Conservation (phyloP, 2,329 filamentous ascomycete genomes). For the Penicillium thymicola region DNA sequence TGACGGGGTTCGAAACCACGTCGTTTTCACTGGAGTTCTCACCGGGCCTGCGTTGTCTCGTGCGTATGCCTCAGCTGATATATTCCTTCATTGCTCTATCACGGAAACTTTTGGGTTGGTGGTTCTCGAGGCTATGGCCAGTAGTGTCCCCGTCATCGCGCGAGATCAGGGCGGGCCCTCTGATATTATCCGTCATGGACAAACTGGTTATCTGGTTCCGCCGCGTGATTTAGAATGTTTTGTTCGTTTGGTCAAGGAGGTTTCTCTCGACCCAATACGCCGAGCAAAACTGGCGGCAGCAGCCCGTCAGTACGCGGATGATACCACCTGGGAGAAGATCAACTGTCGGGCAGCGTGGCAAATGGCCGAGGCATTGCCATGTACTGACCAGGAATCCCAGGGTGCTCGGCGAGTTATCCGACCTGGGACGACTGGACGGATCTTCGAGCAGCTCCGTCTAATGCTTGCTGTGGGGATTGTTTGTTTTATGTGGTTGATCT, state of each 20-base stretch:
- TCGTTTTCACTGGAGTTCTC: slow-evolving; percentile 66
- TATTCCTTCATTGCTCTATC: slow-evolving; percentile 70
- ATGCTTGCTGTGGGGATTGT: slow-evolving; percentile 32
- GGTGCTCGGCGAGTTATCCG: slow-evolving; percentile 10
- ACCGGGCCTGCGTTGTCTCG: slow-evolving; percentile 59
- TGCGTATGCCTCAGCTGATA: slow-evolving; percentile 64
- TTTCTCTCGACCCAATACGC: slow-evolving; percentile 48
- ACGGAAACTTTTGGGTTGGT: slow-evolving; percentile 71
- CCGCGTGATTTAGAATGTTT: slow-evolving; percentile 60
- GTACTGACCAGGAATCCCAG: slow-evolving; percentile 17
- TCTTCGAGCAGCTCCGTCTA: slow-evolving; percentile 28
- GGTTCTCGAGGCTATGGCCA: slow-evolving; percentile 68
- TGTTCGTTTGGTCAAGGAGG: slow-evolving; percentile 50
- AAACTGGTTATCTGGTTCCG: slow-evolving; percentile 60
- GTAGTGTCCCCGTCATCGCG: slow-evolving; percentile 65
- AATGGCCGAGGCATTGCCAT: slow-evolving; percentile 50
- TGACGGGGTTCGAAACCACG: slow-evolving; percentile 51
- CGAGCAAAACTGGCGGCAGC: slow-evolving; percentile 47
- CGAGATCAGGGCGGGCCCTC: slow-evolving; percentile 67
- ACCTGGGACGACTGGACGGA: slow-evolving; percentile 10
- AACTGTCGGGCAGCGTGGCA: slow-evolving; percentile 67
- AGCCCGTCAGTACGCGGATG: slow-evolving; percentile 56
- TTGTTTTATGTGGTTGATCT: slow-evolving; percentile 38
- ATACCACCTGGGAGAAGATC: slow-evolving; percentile 69
- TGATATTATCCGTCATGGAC: slow-evolving; percentile 60